Base-by-base conservation (phyloP, 176 grass and related monocot species). In the Aegilops tauschii region DNA sequence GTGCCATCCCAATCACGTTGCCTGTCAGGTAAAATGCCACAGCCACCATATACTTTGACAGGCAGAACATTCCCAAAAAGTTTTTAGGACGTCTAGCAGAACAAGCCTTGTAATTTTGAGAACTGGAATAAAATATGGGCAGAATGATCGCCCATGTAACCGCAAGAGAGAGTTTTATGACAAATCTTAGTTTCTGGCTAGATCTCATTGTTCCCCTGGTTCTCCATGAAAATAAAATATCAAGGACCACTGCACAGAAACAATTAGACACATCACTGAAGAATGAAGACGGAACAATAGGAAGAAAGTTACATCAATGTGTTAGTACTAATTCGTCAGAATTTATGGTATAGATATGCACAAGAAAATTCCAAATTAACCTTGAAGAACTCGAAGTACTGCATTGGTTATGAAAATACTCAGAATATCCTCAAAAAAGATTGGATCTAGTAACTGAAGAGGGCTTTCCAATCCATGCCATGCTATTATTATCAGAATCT, bases 361-460 rank as follows among this genome's bases (percentile, higher is more conserved):
- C 4, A 14, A 27, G 20, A 1, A 62, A 82, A 44, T 80, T 72
- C 37, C 5, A 75, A n/a, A 34, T 29, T 13, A 79, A 98, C 96
- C 93, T 94, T 95, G 93, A 88, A 98, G 85, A 83, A 98, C 88
- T 82, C 91, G 85, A 71, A 98, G 91, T 87, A 91, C 69, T 79
- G 96, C 88, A 88, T 93, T 98, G 69, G 96, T 98, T 35, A 98
- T 92, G 70, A 98, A 98, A 92, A 98, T 98, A 85, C 87, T 98
- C 68, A 98, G 84, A 7, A 98, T 59, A 80, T 92, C 91, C 88
- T 95, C 86, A 87, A 98, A 98, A 76, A 90, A 72, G 79, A 73
- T 61, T 87, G 93, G 91, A 87, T 98, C 91, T 78, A 98, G 90
- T 90, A 98, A 91, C 80, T 92, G 88, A 82, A 92, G 79, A 90